These are phyloP conservation scores for Poa annua DNA, from an alignment of 176 grass and related monocot genomes.

Conservation along the genomic window DNA sequence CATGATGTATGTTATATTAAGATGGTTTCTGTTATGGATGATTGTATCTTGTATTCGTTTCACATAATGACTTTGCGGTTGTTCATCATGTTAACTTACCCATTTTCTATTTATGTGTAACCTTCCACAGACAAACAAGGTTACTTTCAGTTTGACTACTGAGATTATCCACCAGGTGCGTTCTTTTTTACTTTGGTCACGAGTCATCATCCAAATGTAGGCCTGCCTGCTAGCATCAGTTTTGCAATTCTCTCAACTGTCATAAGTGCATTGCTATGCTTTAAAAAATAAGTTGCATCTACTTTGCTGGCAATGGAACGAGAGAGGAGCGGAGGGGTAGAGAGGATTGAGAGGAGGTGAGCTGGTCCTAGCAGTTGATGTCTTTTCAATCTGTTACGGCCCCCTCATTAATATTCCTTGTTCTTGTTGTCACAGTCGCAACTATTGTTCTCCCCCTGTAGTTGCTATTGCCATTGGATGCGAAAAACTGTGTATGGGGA, in stretches of 20 bases:
- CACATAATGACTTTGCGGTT: slow-evolving; percentile 19
- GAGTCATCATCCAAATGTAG: slow-evolving; percentile 4
- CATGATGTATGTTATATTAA: slow-evolving; percentile 10
- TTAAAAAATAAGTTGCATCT: background rate
- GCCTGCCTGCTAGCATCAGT: background rate
- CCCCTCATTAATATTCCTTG: background rate
- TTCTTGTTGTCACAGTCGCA: too few species aligned
- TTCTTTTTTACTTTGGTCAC: slow-evolving; percentile 31
- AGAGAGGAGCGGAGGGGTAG: background rate
- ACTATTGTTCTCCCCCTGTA: too few species aligned
- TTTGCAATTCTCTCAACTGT: slow-evolving; percentile 14
- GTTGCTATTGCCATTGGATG: too few species aligned
- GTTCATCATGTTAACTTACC: slow-evolving; percentile 36
- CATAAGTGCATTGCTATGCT: background rate
- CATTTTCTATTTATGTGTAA: slow-evolving; percentile 45
- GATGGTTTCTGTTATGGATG: slow-evolving; percentile 30
- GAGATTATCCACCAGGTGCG: slow-evolving; percentile 94
- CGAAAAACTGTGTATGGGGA: too few species aligned
- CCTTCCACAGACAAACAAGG: slow-evolving; percentile 87
- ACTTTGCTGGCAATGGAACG: background rate
- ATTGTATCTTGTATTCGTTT: background rate
- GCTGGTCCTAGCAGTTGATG: background rate
- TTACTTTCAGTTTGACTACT: slow-evolving; percentile 87
- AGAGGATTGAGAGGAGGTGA: background rate
- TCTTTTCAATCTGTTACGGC: background rate